Evolutionary conservation across 2,329 filamentous ascomycete species (phyloP).

Genomic region (Colletotrichum sp.): DNA sequence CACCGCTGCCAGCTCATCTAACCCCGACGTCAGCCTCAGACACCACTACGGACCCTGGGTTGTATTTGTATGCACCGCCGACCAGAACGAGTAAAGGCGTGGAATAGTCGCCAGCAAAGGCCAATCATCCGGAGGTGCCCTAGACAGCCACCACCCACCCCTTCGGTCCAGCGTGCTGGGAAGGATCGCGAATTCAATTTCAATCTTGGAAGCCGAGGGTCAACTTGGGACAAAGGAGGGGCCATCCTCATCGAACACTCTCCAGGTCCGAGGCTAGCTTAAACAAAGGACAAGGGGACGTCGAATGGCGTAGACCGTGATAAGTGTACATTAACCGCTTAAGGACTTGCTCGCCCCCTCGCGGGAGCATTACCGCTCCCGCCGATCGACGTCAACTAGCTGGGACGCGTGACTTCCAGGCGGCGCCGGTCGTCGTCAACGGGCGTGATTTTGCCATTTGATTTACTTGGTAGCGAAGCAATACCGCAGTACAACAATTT

Average conservation of each 20-base stretch:
- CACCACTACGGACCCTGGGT: constrained; percentile 7
- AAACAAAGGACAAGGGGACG: neutral
- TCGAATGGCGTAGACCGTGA: neutral
- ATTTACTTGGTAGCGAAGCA: neutral
- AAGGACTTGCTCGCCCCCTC: neutral
- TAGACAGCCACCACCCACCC: neutral
- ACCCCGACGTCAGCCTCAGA: constrained; percentile 18
- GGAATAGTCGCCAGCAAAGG: neutral
- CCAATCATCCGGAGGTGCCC: neutral
- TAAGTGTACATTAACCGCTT: neutral
- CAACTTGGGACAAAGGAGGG: neutral
- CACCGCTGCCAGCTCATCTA: constrained; percentile 13
- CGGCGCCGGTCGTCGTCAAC: neutral
- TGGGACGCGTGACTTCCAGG: neutral
- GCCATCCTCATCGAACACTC: neutral
- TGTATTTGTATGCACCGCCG: constrained; percentile 9
- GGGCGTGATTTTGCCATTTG: neutral
- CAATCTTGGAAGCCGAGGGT: neutral
- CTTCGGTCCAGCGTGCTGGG: constrained; percentile 1
- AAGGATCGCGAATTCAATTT: neutral
- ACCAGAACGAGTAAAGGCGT: constrained; percentile 11
- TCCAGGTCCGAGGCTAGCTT: neutral
- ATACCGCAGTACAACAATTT: neutral
- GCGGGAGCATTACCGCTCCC: neutral
- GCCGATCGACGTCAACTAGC: neutral